Evolutionary conservation across 805 yeast species (phyloP).

Genomic region (Candida parachauliodes): DNA sequence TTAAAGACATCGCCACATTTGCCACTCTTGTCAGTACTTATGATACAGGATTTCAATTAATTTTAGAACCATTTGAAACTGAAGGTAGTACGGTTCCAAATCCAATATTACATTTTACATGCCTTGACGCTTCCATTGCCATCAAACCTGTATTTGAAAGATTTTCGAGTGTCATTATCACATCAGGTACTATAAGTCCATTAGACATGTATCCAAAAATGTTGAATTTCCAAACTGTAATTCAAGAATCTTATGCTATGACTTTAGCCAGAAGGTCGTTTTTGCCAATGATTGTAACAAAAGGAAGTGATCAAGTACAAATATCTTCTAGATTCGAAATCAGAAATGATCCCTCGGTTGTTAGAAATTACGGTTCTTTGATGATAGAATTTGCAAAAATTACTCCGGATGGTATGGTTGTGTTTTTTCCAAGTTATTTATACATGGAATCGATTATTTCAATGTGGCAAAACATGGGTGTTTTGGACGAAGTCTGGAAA

Average conservation of each 20-base stretch:
- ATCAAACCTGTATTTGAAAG: slow-evolving; percentile 95
- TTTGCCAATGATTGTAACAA: slow-evolving; percentile 92
- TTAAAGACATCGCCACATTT: slow-evolving; percentile 94
- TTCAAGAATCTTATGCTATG: slow-evolving; percentile 95
- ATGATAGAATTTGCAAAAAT: slow-evolving; percentile 89
- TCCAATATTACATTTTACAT: slow-evolving; percentile 88
- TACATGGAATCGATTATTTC: slow-evolving; percentile 98
- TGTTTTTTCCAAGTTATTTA: slow-evolving; percentile 93
- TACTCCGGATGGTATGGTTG: slow-evolving; percentile 98
- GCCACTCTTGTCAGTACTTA: slow-evolving; percentile 95
- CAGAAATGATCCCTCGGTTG: slow-evolving; percentile 96
- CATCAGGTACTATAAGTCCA: slow-evolving; percentile 98
- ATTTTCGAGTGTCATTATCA: slow-evolving; percentile 87
- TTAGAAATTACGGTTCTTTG: slow-evolving; percentile 91
- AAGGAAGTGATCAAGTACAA: slow-evolving; percentile 97
- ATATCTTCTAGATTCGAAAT: slow-evolving; percentile 95
- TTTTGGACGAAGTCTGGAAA: slow-evolving; percentile 97
- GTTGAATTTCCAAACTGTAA: slow-evolving; percentile 89
- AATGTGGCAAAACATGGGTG: slow-evolving; percentile 99
- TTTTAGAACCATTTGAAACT: slow-evolving; percentile 93
- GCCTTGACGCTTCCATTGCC: slow-evolving; percentile 96
- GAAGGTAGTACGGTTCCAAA: slow-evolving; percentile 94
- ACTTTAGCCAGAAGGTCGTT: slow-evolving; percentile 89
- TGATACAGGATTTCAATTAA: slow-evolving; percentile 87
- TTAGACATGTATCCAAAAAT: slow-evolving; percentile 97